phyloP scores from a whole-genome alignment of 495 filamentous ascomycete species.

The Pseudotulostoma volvatum region DNA sequence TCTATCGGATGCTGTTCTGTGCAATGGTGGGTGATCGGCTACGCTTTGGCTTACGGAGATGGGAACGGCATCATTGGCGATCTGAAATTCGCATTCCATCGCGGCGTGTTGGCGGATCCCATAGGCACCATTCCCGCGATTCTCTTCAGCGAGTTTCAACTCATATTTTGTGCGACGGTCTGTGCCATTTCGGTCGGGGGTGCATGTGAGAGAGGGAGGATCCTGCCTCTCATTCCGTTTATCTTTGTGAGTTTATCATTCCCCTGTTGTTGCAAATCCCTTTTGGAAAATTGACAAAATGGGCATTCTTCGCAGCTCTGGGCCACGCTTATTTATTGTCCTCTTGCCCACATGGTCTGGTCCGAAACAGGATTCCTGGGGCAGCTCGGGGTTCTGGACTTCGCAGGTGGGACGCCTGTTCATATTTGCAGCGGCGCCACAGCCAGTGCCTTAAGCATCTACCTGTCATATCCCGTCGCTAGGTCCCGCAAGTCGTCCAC shows the following conservation, averaged over 20 bases:
- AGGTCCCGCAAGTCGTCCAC: constrained; percentile 21
- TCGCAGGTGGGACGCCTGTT: constrained; percentile 31
- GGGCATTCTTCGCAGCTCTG: constrained; percentile 15
- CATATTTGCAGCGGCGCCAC: constrained; percentile 31
- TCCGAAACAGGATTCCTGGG: constrained; percentile 21
- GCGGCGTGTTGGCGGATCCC: constrained; percentile 22
- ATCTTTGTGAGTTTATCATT: constrained; percentile 22
- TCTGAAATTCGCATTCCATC: constrained; percentile 23
- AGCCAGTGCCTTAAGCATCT: constrained; percentile 24
- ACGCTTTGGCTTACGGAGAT: constrained; percentile 25
- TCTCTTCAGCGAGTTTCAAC: constrained; percentile 35
- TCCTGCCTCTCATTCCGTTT: constrained; percentile 34
- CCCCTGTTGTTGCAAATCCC: background rate
- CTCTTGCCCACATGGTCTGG: constrained; percentile 31
- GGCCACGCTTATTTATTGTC: constrained; percentile 30
- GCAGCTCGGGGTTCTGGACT: constrained; percentile 25
- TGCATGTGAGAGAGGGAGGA: constrained; percentile 32
- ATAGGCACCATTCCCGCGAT: constrained; percentile 33
- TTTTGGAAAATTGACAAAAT: too few species aligned
- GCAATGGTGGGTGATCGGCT: constrained; percentile 31
- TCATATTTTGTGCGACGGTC: constrained; percentile 35
- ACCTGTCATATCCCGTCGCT: constrained; percentile 27
- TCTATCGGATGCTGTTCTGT: constrained; percentile 26
- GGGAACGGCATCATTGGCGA: constrained; percentile 22
- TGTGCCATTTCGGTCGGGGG: constrained; percentile 29